A percentile compares a stretch with the other conserved stretches of the same genome.
Evolutionary conservation across 805 yeast genomes (phyloP).

Genomic region (Debaryomyces tyrocola): DNA sequence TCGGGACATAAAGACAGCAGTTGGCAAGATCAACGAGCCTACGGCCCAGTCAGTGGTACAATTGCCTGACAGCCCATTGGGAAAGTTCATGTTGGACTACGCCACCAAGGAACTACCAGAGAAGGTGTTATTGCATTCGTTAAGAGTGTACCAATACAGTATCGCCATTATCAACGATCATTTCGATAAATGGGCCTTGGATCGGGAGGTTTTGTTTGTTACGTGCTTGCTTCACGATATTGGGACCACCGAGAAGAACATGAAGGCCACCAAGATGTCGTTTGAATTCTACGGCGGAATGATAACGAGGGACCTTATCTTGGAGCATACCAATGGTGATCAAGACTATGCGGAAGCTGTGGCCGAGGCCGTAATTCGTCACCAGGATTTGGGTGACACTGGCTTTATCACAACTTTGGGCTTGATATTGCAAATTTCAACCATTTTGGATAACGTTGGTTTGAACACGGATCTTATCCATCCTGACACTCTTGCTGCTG

Average conservation of each 20-base stretch:
- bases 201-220: constrained; percentile 25
- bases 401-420: constrained; percentile 35
- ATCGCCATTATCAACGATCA: constrained; percentile 31
- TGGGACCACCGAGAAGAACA: constrained; percentile 32
- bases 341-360: constrained; percentile 34
- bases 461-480: constrained; percentile 26
- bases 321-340: constrained; percentile 19
- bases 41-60: constrained; percentile 17
- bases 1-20: constrained; percentile 24
- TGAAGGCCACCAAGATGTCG: constrained; percentile 32
- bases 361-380: constrained; percentile 33
- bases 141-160: constrained; percentile 30
- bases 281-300: constrained; percentile 36
- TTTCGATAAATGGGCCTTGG: constrained; percentile 31
- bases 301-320: constrained; percentile 23
- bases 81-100: constrained; percentile 18
- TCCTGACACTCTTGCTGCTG: constrained; percentile 23
- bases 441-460: constrained; percentile 35
- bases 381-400: constrained; percentile 32
- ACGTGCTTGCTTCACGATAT: constrained; percentile 35
- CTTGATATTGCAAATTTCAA: constrained; percentile 29
- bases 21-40: constrained; percentile 23
- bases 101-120: constrained; percentile 21
- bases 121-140: constrained; percentile 27
- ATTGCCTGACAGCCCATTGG: constrained; percentile 20